phyloP scores from a whole-genome alignment of 805 yeast genomes.

The Saccharomycopsis sp. region DNA sequence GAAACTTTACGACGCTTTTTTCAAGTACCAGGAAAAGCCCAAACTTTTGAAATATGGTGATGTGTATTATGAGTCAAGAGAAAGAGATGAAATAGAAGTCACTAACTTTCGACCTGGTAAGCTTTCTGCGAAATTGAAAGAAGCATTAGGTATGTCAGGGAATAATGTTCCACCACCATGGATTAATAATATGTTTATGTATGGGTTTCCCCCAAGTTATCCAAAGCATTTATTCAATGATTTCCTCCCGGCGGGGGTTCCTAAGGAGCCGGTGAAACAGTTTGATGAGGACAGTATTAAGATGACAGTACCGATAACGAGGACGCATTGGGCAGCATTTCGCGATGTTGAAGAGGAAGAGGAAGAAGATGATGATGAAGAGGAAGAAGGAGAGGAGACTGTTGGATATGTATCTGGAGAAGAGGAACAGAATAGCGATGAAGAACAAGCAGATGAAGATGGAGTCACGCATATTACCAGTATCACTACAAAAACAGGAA shows the following conservation, averaged over 20 bases:
- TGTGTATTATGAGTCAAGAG: slow-evolving; percentile 72
- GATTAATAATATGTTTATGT: slow-evolving; percentile 57
- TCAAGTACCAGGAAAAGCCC: slow-evolving; percentile 74
- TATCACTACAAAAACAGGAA: neutral
- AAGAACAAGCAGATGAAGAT: neutral
- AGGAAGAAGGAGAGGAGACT: slow-evolving; percentile 10
- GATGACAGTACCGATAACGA: slow-evolving; percentile 22
- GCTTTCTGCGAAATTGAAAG: slow-evolving; percentile 52
- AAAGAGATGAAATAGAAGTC: slow-evolving; percentile 39
- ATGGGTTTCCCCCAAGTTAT: slow-evolving; percentile 84
- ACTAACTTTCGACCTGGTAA: slow-evolving; percentile 57
- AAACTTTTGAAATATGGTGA: slow-evolving; percentile 65
- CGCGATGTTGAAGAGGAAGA: slow-evolving; percentile 23
- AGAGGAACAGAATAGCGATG: neutral
- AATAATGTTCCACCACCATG: slow-evolving; percentile 65
- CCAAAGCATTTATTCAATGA: slow-evolving; percentile 35
- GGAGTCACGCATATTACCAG: neutral
- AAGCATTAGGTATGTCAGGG: slow-evolving; percentile 62
- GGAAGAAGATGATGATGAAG: slow-evolving; percentile 23
- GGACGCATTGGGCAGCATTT: slow-evolving; percentile 30
- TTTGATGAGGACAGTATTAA: slow-evolving; percentile 14
- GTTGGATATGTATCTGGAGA: slow-evolving; percentile 1
- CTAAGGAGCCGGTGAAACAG: slow-evolving; percentile 15
- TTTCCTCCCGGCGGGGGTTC: slow-evolving; percentile 32
- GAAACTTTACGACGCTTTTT: slow-evolving; percentile 78